These are phyloP conservation scores for Gremmenia infestans DNA, from an alignment of 2,329 filamentous ascomycete species.

Conservation along the genomic window DNA sequence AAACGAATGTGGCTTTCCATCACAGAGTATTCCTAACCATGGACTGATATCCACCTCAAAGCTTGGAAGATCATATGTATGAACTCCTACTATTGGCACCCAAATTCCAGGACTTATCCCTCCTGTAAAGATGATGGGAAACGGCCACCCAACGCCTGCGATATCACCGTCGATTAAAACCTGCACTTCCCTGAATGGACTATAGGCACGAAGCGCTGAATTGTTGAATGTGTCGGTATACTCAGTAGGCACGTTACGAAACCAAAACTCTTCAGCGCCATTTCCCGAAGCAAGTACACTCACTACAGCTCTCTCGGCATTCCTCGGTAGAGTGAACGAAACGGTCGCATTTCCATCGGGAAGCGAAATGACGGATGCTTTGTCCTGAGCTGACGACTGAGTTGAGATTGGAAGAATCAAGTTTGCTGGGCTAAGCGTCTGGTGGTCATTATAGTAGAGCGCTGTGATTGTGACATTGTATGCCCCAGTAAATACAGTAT, in stretches of 20 bases:
- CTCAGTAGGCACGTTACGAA: constrained; percentile 64
- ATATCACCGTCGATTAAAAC: constrained; percentile 64
- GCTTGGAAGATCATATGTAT: constrained; percentile 71
- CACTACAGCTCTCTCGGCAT: constrained; percentile 62
- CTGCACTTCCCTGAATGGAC: constrained; percentile 71
- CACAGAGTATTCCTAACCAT: constrained; percentile 62
- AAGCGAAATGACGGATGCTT: constrained; percentile 51
- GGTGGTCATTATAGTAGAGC: constrained; percentile 34
- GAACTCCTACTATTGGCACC: constrained; percentile 67
- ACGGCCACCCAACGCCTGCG: constrained; percentile 72
- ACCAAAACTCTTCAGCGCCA: constrained; percentile 77
- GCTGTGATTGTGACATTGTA: constrained; percentile 65
- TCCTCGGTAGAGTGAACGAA: constrained; percentile 47
- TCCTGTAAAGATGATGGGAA: constrained; percentile 73
- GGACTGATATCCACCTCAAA: constrained; percentile 75
- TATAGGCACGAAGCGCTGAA: constrained; percentile 41
- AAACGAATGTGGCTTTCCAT: constrained; percentile 59
- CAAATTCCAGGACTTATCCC: constrained; percentile 70
- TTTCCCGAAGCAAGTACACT: constrained; percentile 71
- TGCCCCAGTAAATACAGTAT: constrained; percentile 62
- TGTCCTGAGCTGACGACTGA: constrained; percentile 37
- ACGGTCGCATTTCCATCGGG: constrained; percentile 48
- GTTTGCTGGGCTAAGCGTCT: constrained; percentile 44
- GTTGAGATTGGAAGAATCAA: constrained; percentile 56
- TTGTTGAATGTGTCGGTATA: constrained; percentile 55